phyloP scores from a whole-genome alignment of 805 yeast species.

The Priceomyces medius region DNA sequence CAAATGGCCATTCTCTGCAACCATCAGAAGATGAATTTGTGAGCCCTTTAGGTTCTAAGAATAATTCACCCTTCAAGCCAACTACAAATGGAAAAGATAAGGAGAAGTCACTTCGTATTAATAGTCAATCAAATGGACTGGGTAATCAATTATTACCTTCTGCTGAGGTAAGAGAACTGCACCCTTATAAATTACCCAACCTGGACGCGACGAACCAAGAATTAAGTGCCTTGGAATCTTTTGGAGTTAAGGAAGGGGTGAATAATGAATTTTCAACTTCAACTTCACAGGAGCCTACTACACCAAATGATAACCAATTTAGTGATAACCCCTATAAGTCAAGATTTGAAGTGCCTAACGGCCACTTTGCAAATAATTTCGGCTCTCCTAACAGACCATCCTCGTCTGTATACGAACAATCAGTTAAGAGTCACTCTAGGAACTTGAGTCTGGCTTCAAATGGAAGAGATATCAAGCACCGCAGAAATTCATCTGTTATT shows the following conservation, averaged over 20 bases:
- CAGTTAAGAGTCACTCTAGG: constrained; percentile 40
- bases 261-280: too few relatives aligned
- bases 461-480: constrained; percentile 7
- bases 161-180: constrained; percentile 16
- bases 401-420: constrained; percentile 51
- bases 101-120: background rate
- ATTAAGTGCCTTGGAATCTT: too few relatives aligned
- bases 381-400: constrained; percentile 38
- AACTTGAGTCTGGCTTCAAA: constrained; percentile 39
- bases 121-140: constrained; percentile 9
- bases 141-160: constrained; percentile 44
- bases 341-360: background rate
- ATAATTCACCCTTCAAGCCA: constrained; percentile 9
- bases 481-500: constrained; percentile 28
- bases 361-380: background rate
- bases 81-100: too few relatives aligned
- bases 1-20: constrained; percentile 7
- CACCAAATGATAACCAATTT: background rate
- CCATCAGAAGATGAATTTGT: constrained; percentile 8
- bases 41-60: constrained; percentile 11
- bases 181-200: too few relatives aligned
- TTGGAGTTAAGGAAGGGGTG: too few relatives aligned
- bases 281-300: background rate
- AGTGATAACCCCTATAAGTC: background rate
- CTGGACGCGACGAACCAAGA: too few relatives aligned